These are phyloP conservation scores for Astrothelium subdiscretum DNA, from an alignment of 495 filamentous ascomycete species.

Conservation along the genomic window DNA sequence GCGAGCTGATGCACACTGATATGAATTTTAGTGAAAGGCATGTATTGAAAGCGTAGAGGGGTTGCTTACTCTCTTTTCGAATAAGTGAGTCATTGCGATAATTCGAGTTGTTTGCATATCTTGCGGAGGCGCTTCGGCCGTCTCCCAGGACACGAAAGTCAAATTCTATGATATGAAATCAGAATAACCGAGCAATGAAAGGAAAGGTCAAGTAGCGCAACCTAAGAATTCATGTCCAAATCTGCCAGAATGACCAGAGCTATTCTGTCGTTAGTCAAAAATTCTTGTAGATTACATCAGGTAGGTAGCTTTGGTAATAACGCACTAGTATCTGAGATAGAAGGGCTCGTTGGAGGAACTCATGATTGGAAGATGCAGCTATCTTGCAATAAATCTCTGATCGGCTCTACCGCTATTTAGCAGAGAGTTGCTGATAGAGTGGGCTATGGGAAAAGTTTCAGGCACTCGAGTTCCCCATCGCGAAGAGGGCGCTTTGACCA, in stretches of 20 bases:
- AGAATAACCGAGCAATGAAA: slow-evolving; percentile 5
- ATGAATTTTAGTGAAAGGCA: background rate
- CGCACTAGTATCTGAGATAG: slow-evolving; percentile 95
- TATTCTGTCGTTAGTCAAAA: slow-evolving; percentile 42
- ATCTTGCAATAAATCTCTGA: no score
- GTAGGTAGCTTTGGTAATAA: no score
- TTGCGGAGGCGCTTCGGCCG: slow-evolving; percentile 85
- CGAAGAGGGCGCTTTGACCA: slow-evolving; percentile 1
- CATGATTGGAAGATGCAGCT: no score
- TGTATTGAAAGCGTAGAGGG: background rate
- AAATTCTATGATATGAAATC: slow-evolving; percentile 54
- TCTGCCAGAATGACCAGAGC: slow-evolving; percentile 93
- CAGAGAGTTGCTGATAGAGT: no score
- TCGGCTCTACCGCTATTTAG: no score
- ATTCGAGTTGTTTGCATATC: slow-evolving; percentile 99
- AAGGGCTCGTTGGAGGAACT: slow-evolving; percentile 63
- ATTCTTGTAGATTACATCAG: no score
- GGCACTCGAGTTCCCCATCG: background rate
- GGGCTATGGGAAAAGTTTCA: no score
- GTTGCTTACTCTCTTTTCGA: slow-evolving; percentile 88
- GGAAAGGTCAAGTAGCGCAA: slow-evolving; percentile 30
- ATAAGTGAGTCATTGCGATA: slow-evolving; percentile 98
- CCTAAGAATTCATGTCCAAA: slow-evolving; percentile 98
- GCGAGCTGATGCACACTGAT: slow-evolving; percentile 87
- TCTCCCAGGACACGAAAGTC: slow-evolving; percentile 90